phyloP scores from a whole-genome alignment of 2,329 filamentous ascomycete species.

The Claviceps spartinae region DNA sequence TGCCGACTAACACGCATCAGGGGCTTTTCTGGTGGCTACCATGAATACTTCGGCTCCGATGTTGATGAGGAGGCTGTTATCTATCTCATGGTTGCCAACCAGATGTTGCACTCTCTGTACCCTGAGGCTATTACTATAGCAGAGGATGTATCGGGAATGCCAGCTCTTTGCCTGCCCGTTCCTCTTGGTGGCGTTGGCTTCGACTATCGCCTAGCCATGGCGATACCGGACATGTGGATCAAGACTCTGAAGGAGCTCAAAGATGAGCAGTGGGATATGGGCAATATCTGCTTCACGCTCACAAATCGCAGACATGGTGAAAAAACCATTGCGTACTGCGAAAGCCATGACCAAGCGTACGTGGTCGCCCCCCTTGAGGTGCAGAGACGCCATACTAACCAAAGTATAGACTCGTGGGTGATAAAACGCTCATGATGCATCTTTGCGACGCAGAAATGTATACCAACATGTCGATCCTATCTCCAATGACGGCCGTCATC shows the following conservation, averaged over 20 bases:
- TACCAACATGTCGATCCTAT: conserved; percentile 85
- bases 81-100: conserved; percentile 92
- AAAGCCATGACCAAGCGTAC: conserved; percentile 95
- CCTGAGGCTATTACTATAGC: conserved; percentile 82
- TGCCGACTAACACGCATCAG: conserved; percentile 27
- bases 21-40: conserved; percentile 93
- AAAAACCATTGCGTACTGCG: conserved; percentile 95
- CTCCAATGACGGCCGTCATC: conserved; percentile 75
- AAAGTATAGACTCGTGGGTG: conserved; percentile 63
- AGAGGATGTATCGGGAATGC: conserved; percentile 97
- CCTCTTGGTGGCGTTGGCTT: conserved; percentile 87
- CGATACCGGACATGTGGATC: conserved; percentile 97
- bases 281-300: conserved; percentile 69
- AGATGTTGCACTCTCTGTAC: conserved; percentile 85
- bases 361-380: conserved; percentile 20
- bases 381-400: conserved; percentile 6
- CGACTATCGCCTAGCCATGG: conserved; percentile 95
- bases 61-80: conserved; percentile 91
- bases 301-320: conserved; percentile 90
- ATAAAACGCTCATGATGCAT: conserved; percentile 97
- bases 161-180: conserved; percentile 78
- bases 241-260: conserved; percentile 91
- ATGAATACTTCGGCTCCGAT: conserved; percentile 84
- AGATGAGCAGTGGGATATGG: conserved; percentile 87
- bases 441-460: conserved; percentile 95